Evolutionary conservation across 2,329 filamentous ascomycete genomes (phyloP), one percentile per base, ranked within the genome.

Genomic region (Hymenoscyphus salicellus): DNA sequence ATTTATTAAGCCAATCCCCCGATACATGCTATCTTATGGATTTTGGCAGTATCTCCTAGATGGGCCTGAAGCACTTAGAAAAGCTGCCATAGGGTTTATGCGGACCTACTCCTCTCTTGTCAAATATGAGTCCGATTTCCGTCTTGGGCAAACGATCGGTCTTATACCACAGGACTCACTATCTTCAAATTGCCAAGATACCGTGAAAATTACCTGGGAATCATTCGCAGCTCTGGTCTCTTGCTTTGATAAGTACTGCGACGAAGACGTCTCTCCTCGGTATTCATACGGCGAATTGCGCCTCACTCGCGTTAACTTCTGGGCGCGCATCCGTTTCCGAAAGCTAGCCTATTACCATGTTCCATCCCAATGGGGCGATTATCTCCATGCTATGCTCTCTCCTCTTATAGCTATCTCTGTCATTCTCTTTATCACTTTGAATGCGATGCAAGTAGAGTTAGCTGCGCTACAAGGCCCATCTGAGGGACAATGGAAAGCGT

Each of bases 281-380:
- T 77, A 73, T 61, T 38, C 33, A 7, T 77, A 70, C 62, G 75
- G 74, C 23, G 74, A 77, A 62, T 68, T 77, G 8, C 71, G 75
- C 1, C 68, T 76, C 36, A 52, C 38, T 43, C 59, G 59, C 32
- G 28, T 61, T 10, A 61, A 57, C 49, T 60, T 11, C 20, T 23
- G 11, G 17, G 26, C 23, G 7, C 43, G 46, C 17, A 26, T 57
- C 28, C 28, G 56, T 6, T 55, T 61, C 30, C 43, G 32, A 20
- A 26, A 28, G 16, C 28, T 57, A 28, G 28, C 55, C 23, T 57
- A 57, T 33, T 33, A 57, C 28, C 55, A 57, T 32, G 16, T 57
- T 20, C 32, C 16, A 26, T 17, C 55, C 28, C 55, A 57, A 57
- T 61, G 41, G 23, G 52, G 23, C 23, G 46, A 52, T 5, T 52